These are phyloP conservation scores for Parafenestella ontariensis DNA, from an alignment of 2,329 filamentous ascomycete species.

Conservation along the genomic window DNA sequence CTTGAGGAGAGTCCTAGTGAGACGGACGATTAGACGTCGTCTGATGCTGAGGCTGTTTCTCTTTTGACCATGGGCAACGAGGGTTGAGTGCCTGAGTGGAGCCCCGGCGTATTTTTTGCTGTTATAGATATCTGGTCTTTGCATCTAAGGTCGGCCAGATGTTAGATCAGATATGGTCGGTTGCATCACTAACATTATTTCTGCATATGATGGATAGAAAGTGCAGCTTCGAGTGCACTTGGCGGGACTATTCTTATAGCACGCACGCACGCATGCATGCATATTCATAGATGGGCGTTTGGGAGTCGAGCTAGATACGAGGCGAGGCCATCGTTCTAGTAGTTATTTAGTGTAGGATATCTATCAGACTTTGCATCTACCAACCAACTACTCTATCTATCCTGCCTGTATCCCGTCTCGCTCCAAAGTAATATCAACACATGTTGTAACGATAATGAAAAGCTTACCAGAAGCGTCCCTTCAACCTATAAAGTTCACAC, in stretches of 20 bases:
- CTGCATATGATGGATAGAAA: background rate
- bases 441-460: background rate
- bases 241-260: background rate
- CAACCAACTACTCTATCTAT: too few species aligned
- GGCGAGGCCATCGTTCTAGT: background rate
- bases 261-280: too few species aligned
- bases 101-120: background rate
- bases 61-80: too few species aligned
- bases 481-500: background rate
- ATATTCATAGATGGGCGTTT: background rate
- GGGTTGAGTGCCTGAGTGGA: too few species aligned
- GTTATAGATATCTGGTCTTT: background rate
- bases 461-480: background rate
- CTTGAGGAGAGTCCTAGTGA: conserved; percentile 53
- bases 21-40: conserved; percentile 46
- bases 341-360: background rate
- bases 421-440: background rate
- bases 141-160: background rate
- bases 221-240: background rate
- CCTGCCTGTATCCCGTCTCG: background rate
- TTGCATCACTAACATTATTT: background rate
- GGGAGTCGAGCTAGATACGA: background rate
- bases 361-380: background rate
- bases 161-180: background rate
- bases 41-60: background rate